Conservation (phyloP, 805 yeast genomes). For the Candida anglica region DNA sequence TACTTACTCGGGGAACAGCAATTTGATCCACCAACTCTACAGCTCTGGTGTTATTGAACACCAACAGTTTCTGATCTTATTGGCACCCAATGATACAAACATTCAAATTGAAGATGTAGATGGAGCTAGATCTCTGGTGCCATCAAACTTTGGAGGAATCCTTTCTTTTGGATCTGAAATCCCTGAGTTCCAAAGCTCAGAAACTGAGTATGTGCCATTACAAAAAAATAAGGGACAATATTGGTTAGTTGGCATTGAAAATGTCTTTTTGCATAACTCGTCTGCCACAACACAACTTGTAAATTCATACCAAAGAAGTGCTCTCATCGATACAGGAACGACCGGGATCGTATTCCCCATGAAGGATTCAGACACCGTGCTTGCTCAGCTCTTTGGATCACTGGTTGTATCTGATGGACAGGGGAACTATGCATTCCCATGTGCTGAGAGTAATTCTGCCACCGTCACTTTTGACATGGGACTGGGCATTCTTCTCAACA, state of each 20-base stretch:
- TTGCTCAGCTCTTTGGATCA: slow-evolving; percentile 41
- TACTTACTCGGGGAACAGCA: slow-evolving; percentile 26
- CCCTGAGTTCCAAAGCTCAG: slow-evolving; percentile 13
- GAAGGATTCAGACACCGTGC: slow-evolving; percentile 50
- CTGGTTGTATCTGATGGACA: slow-evolving; percentile 51
- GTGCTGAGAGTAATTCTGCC: slow-evolving; percentile 40
- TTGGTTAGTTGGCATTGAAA: slow-evolving; percentile 49
- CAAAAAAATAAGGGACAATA: slow-evolving; percentile 31
- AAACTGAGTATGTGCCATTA: slow-evolving; percentile 28
- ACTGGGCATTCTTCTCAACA: slow-evolving; percentile 31
- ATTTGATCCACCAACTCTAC: slow-evolving; percentile 38
- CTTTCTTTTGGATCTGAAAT: slow-evolving; percentile 21
- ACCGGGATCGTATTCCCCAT: slow-evolving; percentile 56
- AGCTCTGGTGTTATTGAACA: slow-evolving; percentile 28
- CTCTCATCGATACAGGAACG: slow-evolving; percentile 64
- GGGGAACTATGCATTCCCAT: slow-evolving; percentile 56
- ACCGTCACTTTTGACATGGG: slow-evolving; percentile 32
- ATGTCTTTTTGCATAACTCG: slow-evolving; percentile 26
- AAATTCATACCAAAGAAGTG: slow-evolving; percentile 26
- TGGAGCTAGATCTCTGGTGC: slow-evolving; percentile 35
- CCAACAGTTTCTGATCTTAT: slow-evolving; percentile 42
- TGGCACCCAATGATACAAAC: slow-evolving; percentile 12
- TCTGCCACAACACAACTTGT: slow-evolving; percentile 7
- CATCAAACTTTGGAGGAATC: slow-evolving; percentile 21
- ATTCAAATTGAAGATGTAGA: no score